A percentile compares a stretch with the other conserved stretches of the same genome.
These are phyloP conservation scores for Candida caryicola DNA, from an alignment of 805 yeast genomes.

Conservation along the genomic window DNA sequence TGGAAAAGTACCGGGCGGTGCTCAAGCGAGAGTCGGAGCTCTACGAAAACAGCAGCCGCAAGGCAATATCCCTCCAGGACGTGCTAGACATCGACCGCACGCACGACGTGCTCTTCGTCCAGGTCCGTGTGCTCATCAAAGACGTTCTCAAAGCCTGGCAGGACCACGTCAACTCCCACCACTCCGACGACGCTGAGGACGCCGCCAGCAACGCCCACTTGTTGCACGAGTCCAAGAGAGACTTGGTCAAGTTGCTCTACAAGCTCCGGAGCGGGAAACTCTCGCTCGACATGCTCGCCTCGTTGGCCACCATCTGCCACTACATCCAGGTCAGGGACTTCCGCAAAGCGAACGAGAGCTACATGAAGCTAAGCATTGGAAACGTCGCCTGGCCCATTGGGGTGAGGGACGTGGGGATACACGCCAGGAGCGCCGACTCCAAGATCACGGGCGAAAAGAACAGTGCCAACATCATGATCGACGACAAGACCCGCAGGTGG, in stretches of 20 bases:
- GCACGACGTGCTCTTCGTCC: constrained; percentile 29
- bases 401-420: constrained; percentile 74
- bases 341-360: constrained; percentile 59
- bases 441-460: constrained; percentile 49
- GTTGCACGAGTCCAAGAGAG: constrained; percentile 35
- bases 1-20: constrained; percentile 22
- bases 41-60: constrained; percentile 7
- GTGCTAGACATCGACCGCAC: constrained; percentile 11
- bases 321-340: constrained; percentile 56
- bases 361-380: constrained; percentile 76
- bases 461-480: constrained; percentile 72
- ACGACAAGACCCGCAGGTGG: constrained; percentile 75
- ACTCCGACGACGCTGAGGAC: constrained; percentile 10
- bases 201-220: constrained; percentile 9
- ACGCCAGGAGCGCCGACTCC: constrained; percentile 63
- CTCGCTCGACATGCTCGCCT: constrained; percentile 44
- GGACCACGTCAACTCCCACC: constrained; percentile 6
- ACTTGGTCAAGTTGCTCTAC: constrained; percentile 51
- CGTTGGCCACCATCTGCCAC: constrained; percentile 58
- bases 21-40: constrained; percentile 23
- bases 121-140: constrained; percentile 49
- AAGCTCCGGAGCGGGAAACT: constrained; percentile 37
- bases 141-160: constrained; percentile 46
- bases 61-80: constrained; percentile 7
- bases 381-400: constrained; percentile 94